phyloP scores from a whole-genome alignment of 2,329 filamentous ascomycete genomes.

The Chrysosporium keratinophilum region DNA sequence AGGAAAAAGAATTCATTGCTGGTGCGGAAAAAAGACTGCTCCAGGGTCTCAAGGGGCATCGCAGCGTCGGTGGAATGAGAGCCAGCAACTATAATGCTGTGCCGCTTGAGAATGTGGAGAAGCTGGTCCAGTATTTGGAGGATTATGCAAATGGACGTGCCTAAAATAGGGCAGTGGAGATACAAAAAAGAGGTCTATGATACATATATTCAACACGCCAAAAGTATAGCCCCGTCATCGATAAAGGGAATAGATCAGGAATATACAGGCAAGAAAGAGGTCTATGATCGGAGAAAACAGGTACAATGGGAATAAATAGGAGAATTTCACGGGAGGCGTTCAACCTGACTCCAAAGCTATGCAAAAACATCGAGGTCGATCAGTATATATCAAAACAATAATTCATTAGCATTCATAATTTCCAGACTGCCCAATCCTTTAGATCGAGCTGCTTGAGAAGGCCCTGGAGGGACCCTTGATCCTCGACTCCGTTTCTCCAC shows the following conservation, averaged over 20 bases:
- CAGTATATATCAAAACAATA: background rate
- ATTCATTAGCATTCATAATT: slow-evolving; percentile 36
- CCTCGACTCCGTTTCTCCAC: slow-evolving; percentile 61
- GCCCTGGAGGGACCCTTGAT: slow-evolving; percentile 64
- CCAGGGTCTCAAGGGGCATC: slow-evolving; percentile 77
- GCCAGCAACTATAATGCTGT: slow-evolving; percentile 87
- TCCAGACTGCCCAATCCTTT: slow-evolving; percentile 49
- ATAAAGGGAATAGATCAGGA: background rate
- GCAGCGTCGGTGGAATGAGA: slow-evolving; percentile 75
- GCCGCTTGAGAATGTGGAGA: slow-evolving; percentile 39
- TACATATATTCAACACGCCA: slow-evolving; percentile 1
- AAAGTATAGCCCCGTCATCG: background rate
- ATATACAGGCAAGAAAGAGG: background rate
- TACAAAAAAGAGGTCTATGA: background rate
- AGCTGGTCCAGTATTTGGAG: slow-evolving; percentile 36
- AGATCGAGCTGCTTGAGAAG: slow-evolving; percentile 52
- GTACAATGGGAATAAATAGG: background rate
- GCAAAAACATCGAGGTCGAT: background rate
- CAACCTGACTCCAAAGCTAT: slow-evolving; percentile 13
- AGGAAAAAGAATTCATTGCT: slow-evolving; percentile 71
- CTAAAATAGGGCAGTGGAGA: background rate
- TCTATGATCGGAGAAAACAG: background rate
- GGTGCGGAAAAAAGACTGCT: slow-evolving; percentile 59
- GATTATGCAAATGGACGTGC: slow-evolving; percentile 40
- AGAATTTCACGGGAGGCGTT: background rate